phyloP scores from a whole-genome alignment of 148 eudicot genomes.

The Beta vulgaris region DNA sequence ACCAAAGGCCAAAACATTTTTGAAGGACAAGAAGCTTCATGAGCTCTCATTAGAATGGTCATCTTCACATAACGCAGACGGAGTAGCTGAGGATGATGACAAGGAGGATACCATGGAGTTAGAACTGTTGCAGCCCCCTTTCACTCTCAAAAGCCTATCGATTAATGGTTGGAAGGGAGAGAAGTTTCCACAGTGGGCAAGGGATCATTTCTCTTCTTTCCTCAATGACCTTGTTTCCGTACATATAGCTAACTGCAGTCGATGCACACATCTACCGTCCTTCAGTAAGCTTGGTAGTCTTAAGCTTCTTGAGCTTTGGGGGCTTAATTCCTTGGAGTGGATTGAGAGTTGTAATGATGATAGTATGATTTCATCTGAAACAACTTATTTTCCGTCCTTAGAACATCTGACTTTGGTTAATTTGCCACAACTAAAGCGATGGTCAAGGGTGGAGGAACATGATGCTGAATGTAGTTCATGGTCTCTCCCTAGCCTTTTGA shows the following conservation, averaged over 20 bases:
- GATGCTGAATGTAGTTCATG: too few relatives aligned
- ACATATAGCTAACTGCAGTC: background rate
- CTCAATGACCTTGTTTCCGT: background rate
- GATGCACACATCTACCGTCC: background rate
- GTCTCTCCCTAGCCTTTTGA: too few relatives aligned
- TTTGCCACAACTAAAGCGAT: background rate
- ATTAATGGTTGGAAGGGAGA: conserved; percentile 2
- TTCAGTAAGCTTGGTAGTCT: conserved; percentile 3
- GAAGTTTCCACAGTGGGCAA: too few relatives aligned
- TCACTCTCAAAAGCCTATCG: background rate
- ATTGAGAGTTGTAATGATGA: background rate
- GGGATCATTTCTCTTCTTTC: too few relatives aligned
- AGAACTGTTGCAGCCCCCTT: background rate
- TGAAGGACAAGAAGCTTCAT: background rate
- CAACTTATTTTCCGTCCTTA: background rate
- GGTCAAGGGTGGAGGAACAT: too few relatives aligned
- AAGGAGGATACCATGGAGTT: too few relatives aligned
- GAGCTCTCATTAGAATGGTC: background rate
- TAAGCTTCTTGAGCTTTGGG: background rate
- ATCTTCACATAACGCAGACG: background rate
- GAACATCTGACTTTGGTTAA: background rate
- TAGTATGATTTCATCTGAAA: background rate
- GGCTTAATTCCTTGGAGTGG: background rate
- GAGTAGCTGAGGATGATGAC: background rate
- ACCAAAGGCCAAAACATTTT: background rate